Evolutionary conservation across 495 filamentous ascomycete species (phyloP).

Genomic region (Penicillium tannophilum): DNA sequence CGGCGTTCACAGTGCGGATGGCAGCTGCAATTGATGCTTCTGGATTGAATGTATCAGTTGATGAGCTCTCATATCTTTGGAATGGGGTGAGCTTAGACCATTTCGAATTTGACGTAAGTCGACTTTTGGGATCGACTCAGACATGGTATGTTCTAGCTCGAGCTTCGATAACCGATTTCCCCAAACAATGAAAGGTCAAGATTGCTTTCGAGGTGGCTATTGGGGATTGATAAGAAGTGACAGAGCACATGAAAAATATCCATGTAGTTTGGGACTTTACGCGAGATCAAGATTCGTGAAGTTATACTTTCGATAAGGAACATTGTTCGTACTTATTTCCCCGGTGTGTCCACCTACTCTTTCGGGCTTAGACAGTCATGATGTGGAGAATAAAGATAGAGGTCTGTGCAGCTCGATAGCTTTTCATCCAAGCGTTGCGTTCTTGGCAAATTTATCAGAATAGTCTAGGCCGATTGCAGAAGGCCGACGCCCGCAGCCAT

Average conservation of each 20-base stretch:
- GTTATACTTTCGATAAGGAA: neutral
- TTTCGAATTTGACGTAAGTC: constrained; percentile 12
- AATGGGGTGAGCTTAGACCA: constrained; percentile 2
- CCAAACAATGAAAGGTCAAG: neutral
- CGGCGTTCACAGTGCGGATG: constrained; percentile 26
- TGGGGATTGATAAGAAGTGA: neutral
- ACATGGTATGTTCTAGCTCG: constrained; percentile 3
- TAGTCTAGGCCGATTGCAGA: constrained; percentile 10
- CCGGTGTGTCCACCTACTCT: constrained; percentile 13
- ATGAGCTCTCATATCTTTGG: neutral
- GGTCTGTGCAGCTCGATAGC: neutral
- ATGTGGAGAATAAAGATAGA: neutral
- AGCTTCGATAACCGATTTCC: neutral
- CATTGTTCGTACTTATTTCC: neutral
- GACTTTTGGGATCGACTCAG: constrained; percentile 2
- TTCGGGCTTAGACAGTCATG: neutral
- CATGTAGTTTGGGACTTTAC: neutral
- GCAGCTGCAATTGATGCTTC: constrained; percentile 18
- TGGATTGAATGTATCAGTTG: neutral
- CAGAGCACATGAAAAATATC: neutral
- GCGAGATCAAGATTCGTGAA: neutral
- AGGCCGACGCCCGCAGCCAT: constrained; percentile 15
- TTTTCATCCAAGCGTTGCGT: neutral
- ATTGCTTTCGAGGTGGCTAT: neutral
- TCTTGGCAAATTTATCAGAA: neutral